These are phyloP conservation scores for Ganoderma lucidum DNA, from an alignment of 1,284 basidiomycete species.

Conservation along the genomic window DNA sequence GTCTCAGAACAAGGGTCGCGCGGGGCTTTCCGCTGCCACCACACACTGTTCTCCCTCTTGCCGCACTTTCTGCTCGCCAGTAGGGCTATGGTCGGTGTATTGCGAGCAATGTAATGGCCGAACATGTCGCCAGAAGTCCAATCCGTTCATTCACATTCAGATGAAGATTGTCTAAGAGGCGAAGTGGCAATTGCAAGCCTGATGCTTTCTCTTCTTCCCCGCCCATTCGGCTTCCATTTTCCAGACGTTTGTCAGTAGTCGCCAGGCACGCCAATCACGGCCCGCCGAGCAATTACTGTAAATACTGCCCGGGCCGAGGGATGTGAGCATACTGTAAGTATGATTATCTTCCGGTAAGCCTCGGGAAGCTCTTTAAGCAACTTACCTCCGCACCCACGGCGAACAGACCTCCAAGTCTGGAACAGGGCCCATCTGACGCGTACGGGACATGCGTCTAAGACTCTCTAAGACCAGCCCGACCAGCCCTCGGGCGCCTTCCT, in stretches of 20 bases:
- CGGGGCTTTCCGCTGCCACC: background rate
- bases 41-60: too few species aligned
- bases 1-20: constrained; percentile 3
- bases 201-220: background rate
- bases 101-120: background rate
- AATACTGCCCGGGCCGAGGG: background rate
- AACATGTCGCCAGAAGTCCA: background rate
- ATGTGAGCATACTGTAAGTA: constrained; percentile 8
- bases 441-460: background rate
- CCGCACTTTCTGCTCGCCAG: too few species aligned
- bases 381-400: constrained; percentile 28
- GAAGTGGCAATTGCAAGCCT: background rate
- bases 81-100: background rate
- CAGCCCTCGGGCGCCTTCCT: constrained; percentile 2
- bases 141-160: background rate
- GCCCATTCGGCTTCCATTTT: background rate
- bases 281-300: background rate
- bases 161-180: background rate
- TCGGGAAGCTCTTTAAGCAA: background rate
- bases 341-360: constrained; percentile 24
- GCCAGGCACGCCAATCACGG: constrained; percentile 26
- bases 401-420: background rate
- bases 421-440: background rate
- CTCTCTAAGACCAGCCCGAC: background rate
- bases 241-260: background rate